phyloP scores from a whole-genome alignment of 495 filamentous ascomycete genomes.

The Pyrenopolyporus hunteri region DNA sequence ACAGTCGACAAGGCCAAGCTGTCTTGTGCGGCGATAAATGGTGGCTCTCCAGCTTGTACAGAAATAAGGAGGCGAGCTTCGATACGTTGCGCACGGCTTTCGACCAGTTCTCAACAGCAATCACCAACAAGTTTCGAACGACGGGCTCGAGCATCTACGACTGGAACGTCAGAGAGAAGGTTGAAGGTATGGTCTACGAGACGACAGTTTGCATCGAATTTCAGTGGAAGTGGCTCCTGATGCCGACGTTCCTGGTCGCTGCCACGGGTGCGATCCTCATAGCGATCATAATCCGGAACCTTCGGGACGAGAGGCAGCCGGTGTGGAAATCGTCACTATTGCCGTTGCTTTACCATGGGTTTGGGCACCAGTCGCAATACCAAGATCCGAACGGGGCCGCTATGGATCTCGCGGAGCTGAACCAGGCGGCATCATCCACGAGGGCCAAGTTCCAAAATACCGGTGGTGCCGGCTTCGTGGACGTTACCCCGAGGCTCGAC shows the following conservation, averaged over 20 bases:
- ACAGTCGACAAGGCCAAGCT: neutral
- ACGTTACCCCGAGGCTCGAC: conserved; percentile 1
- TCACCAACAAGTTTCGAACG: conserved; percentile 21
- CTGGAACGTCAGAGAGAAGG: neutral
- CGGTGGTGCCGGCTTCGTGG: conserved; percentile 3
- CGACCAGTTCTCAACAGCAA: conserved; percentile 17
- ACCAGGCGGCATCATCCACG: conserved; percentile 3
- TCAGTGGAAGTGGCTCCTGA: conserved; percentile 28
- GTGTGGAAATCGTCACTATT: conserved; percentile 30
- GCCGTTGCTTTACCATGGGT: conserved; percentile 22
- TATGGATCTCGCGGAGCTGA: conserved; percentile 16
- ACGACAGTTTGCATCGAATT: conserved; percentile 23
- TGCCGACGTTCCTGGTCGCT: conserved; percentile 12
- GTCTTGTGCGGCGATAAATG: conserved; percentile 3
- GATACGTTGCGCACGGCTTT: conserved; percentile 16
- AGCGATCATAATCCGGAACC: conserved; percentile 10
- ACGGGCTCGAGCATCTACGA: conserved; percentile 17
- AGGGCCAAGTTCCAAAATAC: conserved; percentile 2
- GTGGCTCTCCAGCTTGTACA: conserved; percentile 18
- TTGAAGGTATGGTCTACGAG: conserved; percentile 1
- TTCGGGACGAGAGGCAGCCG: conserved; percentile 7
- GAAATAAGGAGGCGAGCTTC: conserved; percentile 10
- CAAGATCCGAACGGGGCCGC: neutral
- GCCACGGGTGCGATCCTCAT: conserved; percentile 9
- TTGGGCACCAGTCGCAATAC: neutral